Base-by-base conservation (phyloP, 495 filamentous ascomycete genomes). In the Trichocladium uniseriatum region DNA sequence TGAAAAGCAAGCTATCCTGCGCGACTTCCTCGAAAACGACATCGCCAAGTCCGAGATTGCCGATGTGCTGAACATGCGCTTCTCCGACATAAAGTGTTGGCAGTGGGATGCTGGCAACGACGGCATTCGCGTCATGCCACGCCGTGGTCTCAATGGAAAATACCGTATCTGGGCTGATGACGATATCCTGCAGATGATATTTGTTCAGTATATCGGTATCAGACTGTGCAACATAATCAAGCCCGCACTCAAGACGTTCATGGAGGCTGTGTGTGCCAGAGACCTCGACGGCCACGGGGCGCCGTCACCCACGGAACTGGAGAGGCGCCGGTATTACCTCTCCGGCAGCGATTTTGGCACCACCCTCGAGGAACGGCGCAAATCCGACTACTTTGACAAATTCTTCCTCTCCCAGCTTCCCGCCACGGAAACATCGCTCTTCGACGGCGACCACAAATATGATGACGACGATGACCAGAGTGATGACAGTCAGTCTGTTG, bases 81-180 rank as follows among this genome's bases (percentile, higher is more conserved):
- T 81, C 48, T 72, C 76, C 0, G 71, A 75, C 19, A 54, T 86
- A 14, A 69, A 78, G 11, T 71, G 64, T 29, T 87, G 83, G 83
- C 58, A 63, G 11, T 87, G 81, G 82, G 70, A 72, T 10, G 56
- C 64, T 2, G 66, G 61, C 1, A 38, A 53, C 3, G 56, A 63
- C 3, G 79, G 73, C 2, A 66, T 87, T n/a, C 71, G 71, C 0
- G 59, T 86, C 0, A 73, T 81, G 49, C 77, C 79, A 60, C 75
- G 81, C 14, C 75, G 73, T 6, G 79, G 84, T 29, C 61, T 86
- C 37, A 87, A 83, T 54, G 81, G 82, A 0, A 82, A 82, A 54
- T 84, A 84, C 51, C 73, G 78, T 0, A 71, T 86, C 14, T 79
- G 72, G 64, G 80, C 82, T 75, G 80, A 86, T 49, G 81, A 83